Evolutionary conservation across 176 grass and related monocot species (phyloP), one percentile per base, ranked within the genome.

Genomic region (Puccinellia tenuiflora): DNA sequence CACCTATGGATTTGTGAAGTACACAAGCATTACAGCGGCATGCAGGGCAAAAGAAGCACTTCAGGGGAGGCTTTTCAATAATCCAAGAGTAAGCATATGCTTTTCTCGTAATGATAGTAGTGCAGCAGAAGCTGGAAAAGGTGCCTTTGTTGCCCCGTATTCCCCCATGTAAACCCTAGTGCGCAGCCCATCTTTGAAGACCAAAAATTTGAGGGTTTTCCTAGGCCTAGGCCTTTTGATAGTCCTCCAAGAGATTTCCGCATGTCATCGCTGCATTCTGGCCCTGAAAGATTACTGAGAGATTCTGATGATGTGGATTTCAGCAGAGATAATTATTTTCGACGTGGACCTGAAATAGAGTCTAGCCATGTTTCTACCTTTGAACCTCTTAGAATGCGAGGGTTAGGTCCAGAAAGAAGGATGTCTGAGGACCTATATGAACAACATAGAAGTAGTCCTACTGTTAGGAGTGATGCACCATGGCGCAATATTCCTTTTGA

Each of bases 51-150:
- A 94, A 87, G 91, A 93, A 92, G 80, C 93, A 88, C 93, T 95
- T 86, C 93, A 98, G 40, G 96, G 96, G 69, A 95, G 84, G 45
- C 87, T 98, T 88, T 98, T 98, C 73, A 93, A 95, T 88, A 93
- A 95, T 77, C 91, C 92, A 65, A 88, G 87, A 79, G 89, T 98
- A 79, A 88, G 88, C 82, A 98, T 98, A 86, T 95, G 91, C 85
- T 98, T 95, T 86, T 94, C 96, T 82, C 88, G 79, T 61, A 98
- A 42, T 83, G 93, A 93, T 42, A 56, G 76, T 85, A 59, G 75
- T 85, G 62, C 62, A 65, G 68, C 74, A 81, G 92, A 94, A 80
- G 38, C 16, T 76, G 88, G 84, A 63, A 86, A 73, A 60, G 82
- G 67, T 67, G 63, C 75, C 51, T 61, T 40, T 24, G 70, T 79